Evolutionary conservation across 2,329 filamentous ascomycete species (phyloP), one percentile per base, ranked within the genome.

Genomic region (Eutypa lata): DNA sequence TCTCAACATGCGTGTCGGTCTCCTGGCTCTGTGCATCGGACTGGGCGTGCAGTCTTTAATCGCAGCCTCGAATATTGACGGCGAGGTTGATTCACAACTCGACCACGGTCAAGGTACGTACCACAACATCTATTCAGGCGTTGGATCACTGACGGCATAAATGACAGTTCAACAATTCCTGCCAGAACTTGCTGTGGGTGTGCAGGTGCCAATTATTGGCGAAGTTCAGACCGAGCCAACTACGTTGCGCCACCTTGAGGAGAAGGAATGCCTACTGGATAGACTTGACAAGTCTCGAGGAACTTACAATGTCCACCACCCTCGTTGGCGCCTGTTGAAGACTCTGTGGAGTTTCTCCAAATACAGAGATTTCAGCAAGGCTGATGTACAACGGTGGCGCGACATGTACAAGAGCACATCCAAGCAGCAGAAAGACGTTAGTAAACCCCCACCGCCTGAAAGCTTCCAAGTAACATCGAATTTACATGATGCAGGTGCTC

Each of bases 321-420:
- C 71, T 1, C 66, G 73, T 2, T 62, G 73, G 51, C 69, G 74
- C 0, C 62, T 76, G 0, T 62, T 77, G 0, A 71, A 76, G 38
- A 71, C 74, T 0, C 57, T 76, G 0, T 64, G 71, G 37, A 73
- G 69, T 1, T 76, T 71, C 47, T 53, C 56, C 3, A 67, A 56
- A 5, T 75, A 76, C 24, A 61, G 66, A 19, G 61, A 67, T 11
- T 58, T 64, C 0, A 69, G 74, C 24, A 65, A 63, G n/a, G 62
- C 60, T 1, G 74, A 76, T 26, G 51, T 76, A 3, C 59, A 68
- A 16, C 64, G 71, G 0, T 61, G 72, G 14, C 65, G 66, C 14
- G 61, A 62, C 3, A 53, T 75, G 0, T 76, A 76, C 50, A 67
- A 68, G 21, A 61, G 69, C n/a, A 66, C 69, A 0, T 62, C 69